Conservation (phyloP, 2,329 filamentous ascomycete genomes). For the Xylaria sp. region DNA sequence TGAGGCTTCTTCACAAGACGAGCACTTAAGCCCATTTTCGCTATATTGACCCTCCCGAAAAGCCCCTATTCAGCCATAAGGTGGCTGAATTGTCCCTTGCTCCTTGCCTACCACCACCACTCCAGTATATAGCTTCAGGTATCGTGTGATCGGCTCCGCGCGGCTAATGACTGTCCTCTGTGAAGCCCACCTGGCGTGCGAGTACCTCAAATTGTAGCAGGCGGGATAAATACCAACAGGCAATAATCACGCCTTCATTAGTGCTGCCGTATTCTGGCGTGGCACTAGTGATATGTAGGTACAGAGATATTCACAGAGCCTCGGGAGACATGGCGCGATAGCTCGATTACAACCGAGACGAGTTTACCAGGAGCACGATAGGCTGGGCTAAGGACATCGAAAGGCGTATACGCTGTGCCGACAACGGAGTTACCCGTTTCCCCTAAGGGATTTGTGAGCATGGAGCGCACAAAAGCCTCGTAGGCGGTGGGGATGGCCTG, state of each 20-base stretch:
- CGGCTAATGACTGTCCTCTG: background rate
- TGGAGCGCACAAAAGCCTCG: background rate
- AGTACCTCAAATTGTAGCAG: background rate
- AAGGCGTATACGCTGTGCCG: background rate
- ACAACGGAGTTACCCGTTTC: background rate
- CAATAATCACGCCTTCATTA: background rate
- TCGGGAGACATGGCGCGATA: background rate
- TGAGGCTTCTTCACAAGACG: too few species aligned
- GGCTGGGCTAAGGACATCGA: background rate
- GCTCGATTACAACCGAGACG: background rate
- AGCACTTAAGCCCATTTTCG: too few species aligned
- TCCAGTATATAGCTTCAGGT: background rate
- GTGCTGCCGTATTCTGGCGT: background rate
- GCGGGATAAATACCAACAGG: background rate
- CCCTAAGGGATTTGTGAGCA: background rate
- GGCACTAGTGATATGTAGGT: background rate
- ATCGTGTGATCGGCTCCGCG: background rate
- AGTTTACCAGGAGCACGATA: background rate
- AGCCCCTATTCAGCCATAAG: too few species aligned
- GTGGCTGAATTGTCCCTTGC: too few species aligned
- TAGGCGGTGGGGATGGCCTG: background rate
- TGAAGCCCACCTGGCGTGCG: background rate
- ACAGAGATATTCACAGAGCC: too few species aligned
- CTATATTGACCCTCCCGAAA: too few species aligned
- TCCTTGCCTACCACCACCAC: too few species aligned